Percentiles rank a stretch among this genome's conserved stretches.
Evolutionary conservation across 2,329 filamentous ascomycete species (phyloP).

Genomic region (Cladophialophora exuberans): DNA sequence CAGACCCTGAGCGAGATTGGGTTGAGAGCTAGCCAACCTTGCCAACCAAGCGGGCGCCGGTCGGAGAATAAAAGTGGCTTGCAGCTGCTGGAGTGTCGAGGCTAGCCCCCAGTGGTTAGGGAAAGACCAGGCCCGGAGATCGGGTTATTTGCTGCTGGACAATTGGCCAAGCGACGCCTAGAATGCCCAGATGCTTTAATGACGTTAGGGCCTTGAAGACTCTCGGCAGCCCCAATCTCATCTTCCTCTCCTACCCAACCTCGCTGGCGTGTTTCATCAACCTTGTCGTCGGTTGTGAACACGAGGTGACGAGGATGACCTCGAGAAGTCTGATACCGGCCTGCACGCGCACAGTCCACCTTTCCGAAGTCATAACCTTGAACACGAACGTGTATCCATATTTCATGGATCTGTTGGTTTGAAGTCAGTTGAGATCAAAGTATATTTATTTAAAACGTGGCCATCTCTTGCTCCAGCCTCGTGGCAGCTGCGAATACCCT

Average conservation of each 20-base stretch:
- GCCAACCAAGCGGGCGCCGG: not conserved
- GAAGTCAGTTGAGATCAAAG: no score
- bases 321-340: no score
- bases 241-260: not conserved
- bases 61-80: constrained; percentile 20
- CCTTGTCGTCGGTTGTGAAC: not conserved
- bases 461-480: not conserved
- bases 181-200: not conserved
- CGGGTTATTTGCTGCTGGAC: not conserved
- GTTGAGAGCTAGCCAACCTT: not conserved
- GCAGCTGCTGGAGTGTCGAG: not conserved
- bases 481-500: not conserved
- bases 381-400: no score
- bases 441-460: not conserved
- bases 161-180: constrained; percentile 2
- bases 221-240: not conserved
- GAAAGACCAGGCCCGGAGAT: constrained; percentile 11
- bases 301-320: no score
- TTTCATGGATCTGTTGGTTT: no score
- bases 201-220: not conserved
- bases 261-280: constrained; percentile 8
- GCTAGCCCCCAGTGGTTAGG: not conserved
- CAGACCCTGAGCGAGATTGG: not conserved
- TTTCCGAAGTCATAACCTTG: no score
- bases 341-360: no score